phyloP scores from a whole-genome alignment of 225 moss, liverwort and hornwort species.

The Pleurozium schreberi region DNA sequence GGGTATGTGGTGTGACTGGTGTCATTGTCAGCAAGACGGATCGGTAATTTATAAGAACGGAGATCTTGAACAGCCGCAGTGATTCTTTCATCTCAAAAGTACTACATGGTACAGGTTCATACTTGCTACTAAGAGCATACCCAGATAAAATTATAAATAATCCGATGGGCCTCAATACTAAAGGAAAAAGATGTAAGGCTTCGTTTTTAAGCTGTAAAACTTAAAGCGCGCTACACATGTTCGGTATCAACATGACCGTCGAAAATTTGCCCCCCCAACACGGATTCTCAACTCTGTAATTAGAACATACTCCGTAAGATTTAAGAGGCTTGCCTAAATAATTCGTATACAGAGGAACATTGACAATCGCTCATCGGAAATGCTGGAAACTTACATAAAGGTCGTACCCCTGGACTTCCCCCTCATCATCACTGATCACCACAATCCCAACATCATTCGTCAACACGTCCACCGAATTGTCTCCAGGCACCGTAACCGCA shows the following conservation, averaged over 20 bases:
- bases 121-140: background rate
- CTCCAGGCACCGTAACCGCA: slow-evolving; percentile 70
- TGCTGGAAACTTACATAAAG: slow-evolving; percentile 36
- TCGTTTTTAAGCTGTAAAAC: background rate
- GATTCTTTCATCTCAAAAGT: background rate
- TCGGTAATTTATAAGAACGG: background rate
- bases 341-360: background rate
- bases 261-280: background rate
- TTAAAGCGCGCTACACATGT: background rate
- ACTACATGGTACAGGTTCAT: background rate
- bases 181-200: background rate
- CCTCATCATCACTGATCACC: slow-evolving; percentile 43
- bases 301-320: background rate
- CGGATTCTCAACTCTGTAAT: background rate
- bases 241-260: background rate
- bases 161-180: background rate
- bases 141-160: background rate
- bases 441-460: slow-evolving; percentile 74
- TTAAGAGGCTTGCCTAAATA: background rate
- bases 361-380: background rate
- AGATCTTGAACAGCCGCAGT: background rate
- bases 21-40: background rate
- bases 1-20: background rate
- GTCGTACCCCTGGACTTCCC: slow-evolving; percentile 65
- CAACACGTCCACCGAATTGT: slow-evolving; percentile 73